Base-by-base conservation (phyloP, 2,329 filamentous ascomycete species). In the Pestalotiopsis fici region DNA sequence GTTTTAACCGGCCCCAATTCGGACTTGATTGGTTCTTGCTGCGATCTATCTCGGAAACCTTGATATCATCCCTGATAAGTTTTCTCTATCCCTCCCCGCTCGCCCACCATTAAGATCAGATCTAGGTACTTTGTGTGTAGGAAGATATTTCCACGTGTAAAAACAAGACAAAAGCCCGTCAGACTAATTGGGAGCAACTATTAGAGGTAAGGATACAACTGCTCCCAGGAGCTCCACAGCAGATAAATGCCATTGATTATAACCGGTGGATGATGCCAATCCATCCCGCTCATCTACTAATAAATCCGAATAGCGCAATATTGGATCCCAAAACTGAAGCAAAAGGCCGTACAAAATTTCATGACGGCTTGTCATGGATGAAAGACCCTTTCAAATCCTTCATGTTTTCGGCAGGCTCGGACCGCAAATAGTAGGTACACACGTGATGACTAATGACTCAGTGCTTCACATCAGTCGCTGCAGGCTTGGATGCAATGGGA, bases 41-140 rank as follows among this genome's bases (percentile, higher is more conserved):
- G 31, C 27, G 18, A 25, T 59, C 50, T 59, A 59, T 39, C 18
- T 65, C 13, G 13, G 37, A 25, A 50, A 54, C 63, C 55, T 31
- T 57, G 63, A 35, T 27, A 23, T 59, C 59, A 59, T 65, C 54
- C 63, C 63, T 65, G 21, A 21, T 54, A n/a, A n/a, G n/a, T n/a
- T n/a, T n/a, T n/a, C n/a, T 23, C 21, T 23, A n/a, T n/a, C n/a
- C 18, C 43, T n/a, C 43, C 15, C 5, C 43, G 3, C 43, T 50
- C 39, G 15, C 13, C n/a, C 35, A 27, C 27, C 28, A 18, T 15
- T 7, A 23, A 23, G 59, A 61, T 35, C 55, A 57, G 54, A 11
- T 18, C 13, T n/a, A 27, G 4, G n/a, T 27, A 7, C 12, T 2
- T 56, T n/a, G n/a, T n/a, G n/a, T n/a, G n/a, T n/a, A n/a, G n/a